phyloP scores from a whole-genome alignment of 2,329 filamentous ascomycete species.

The Phyllosticta citribraziliensis region DNA sequence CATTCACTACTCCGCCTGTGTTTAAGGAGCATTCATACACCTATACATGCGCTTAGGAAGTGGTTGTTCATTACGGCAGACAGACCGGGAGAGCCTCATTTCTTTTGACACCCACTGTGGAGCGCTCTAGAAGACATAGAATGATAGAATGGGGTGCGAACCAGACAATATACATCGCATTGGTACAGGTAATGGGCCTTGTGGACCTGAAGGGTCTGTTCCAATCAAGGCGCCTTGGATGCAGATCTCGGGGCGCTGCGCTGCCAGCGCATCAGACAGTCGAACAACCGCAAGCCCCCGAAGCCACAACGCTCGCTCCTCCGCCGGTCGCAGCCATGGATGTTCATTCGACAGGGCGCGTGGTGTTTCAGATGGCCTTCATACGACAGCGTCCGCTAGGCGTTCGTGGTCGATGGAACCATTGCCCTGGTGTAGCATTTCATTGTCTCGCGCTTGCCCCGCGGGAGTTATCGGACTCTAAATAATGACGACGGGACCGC shows the following conservation, averaged over 20 bases:
- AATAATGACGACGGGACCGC: background rate
- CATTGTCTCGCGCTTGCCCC: background rate
- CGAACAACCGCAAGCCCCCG: background rate
- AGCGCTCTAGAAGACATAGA: background rate
- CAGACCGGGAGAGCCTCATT: too few relatives aligned
- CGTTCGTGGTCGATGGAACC: background rate
- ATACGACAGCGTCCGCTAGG: background rate
- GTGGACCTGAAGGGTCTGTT: background rate
- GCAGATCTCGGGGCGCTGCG: slow-evolving; percentile 3
- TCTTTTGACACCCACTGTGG: too few relatives aligned
- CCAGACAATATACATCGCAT: background rate
- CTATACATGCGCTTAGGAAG: too few relatives aligned
- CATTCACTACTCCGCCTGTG: too few relatives aligned
- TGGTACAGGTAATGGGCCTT: background rate
- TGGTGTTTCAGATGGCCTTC: background rate
- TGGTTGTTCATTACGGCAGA: too few relatives aligned
- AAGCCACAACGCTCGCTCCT: background rate
- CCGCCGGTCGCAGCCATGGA: background rate
- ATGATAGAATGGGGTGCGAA: background rate
- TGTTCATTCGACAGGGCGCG: slow-evolving; percentile 1
- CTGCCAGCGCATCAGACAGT: slow-evolving; percentile 7
- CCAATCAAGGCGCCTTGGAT: background rate
- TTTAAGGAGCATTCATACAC: too few relatives aligned
- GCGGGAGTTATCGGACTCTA: slow-evolving; percentile 3
- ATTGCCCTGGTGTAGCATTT: background rate